Conservation (phyloP, 176 grass and related monocot species). For the Chloris gayana region DNA sequence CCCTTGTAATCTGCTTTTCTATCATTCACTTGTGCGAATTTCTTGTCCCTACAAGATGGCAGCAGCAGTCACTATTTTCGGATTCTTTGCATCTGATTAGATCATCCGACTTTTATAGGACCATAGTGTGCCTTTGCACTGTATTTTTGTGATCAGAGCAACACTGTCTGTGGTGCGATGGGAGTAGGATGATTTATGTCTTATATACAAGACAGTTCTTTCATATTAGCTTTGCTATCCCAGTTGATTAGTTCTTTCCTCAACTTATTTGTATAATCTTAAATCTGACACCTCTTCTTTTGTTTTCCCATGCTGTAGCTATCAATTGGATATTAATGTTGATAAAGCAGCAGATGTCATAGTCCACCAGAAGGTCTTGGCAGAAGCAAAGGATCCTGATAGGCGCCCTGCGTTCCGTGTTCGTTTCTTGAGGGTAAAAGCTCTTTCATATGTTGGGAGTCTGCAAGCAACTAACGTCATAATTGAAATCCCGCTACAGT, state of each 20-base stretch:
- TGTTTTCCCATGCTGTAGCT: slow-evolving; percentile 52
- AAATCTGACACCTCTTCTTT: slow-evolving; percentile 35
- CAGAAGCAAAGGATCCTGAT: slow-evolving; percentile 77
- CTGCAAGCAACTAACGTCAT: slow-evolving; percentile 24
- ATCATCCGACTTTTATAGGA: too few relatives aligned
- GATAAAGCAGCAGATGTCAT: slow-evolving; percentile 76
- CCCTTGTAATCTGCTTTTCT: slow-evolving; percentile 14
- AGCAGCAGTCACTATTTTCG: slow-evolving; percentile 20
- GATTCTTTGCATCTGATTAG: neutral
- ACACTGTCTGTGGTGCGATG: neutral
- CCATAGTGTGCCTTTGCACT: neutral
- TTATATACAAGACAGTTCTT: neutral
- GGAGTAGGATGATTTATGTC: neutral
- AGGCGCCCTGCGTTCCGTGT: slow-evolving; percentile 71
- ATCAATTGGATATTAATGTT: slow-evolving; percentile 80
- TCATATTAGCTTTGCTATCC: slow-evolving; percentile 20
- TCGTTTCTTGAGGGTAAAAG: slow-evolving; percentile 81
- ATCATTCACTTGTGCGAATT: neutral
- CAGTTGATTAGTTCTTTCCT: slow-evolving; percentile 27
- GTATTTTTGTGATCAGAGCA: neutral
- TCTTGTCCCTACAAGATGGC: slow-evolving; percentile 34
- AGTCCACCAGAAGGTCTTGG: slow-evolving; percentile 70
- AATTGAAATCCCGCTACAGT: too few relatives aligned
- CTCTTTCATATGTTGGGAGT: slow-evolving; percentile 33
- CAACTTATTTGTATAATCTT: slow-evolving; percentile 17